These are phyloP conservation scores for Mycena olivaceomarginata DNA, from an alignment of 768 basidiomycete species.

Conservation along the genomic window DNA sequence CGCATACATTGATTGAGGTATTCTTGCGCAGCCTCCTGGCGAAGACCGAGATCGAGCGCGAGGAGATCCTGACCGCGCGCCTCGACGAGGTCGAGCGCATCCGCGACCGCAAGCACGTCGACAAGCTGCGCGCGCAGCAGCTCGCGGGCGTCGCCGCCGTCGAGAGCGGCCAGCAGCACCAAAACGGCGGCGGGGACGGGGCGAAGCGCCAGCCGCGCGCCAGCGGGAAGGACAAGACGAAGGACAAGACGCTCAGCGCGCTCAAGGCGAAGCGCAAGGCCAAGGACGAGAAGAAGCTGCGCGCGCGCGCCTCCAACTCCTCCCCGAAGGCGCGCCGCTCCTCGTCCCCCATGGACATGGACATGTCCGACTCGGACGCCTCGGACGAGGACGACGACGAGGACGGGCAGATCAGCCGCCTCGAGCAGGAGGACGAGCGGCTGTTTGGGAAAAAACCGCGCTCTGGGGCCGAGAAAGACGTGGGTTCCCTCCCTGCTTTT, in stretches of 20 bases:
- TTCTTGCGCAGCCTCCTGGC: conserved; percentile 75
- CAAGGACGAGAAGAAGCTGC: conserved; percentile 91
- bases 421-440: conserved; percentile 84
- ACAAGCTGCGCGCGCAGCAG: conserved; percentile 84
- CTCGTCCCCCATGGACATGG: conserved; percentile 91
- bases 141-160: conserved; percentile 64
- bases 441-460: conserved; percentile 62
- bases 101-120: conserved; percentile 82
- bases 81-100: conserved; percentile 87
- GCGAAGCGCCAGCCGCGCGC: conserved; percentile 29
- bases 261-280: conserved; percentile 91
- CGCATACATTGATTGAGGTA: conserved; percentile 43
- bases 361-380: conserved; percentile 80
- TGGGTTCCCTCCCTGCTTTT: background rate
- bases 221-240: conserved; percentile 88
- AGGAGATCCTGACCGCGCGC: conserved; percentile 88
- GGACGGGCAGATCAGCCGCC: conserved; percentile 85
- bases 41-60: conserved; percentile 93
- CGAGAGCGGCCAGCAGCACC: conserved; percentile 80
- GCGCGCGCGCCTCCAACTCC: conserved; percentile 71
- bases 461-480: too few species aligned
- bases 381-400: conserved; percentile 63
- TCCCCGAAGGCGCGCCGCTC: conserved; percentile 79
- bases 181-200: conserved; percentile 43
- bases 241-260: conserved; percentile 88